A percentile compares a stretch with the other conserved stretches of the same genome.
Conservation (phyloP, 2,329 filamentous ascomycete species). For the Metarhizium guizhouense region DNA sequence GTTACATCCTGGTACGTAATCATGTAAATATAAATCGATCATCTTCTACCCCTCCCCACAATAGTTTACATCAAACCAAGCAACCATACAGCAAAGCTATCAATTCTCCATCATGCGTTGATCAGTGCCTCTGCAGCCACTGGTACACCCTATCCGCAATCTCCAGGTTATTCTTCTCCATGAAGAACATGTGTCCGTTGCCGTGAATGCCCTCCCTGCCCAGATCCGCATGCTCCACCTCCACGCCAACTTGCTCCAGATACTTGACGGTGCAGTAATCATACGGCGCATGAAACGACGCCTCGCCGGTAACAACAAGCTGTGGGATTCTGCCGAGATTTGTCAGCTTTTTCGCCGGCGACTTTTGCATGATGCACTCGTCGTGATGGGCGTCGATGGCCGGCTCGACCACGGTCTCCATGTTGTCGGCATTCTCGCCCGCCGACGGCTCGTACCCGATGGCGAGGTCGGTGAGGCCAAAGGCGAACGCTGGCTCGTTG, state of each 20-base stretch:
- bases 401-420: slow-evolving; percentile 15
- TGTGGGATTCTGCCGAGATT: slow-evolving; percentile 37
- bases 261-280: slow-evolving; percentile 44
- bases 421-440: slow-evolving; percentile 6
- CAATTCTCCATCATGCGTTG: too few species aligned
- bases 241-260: slow-evolving; percentile 36
- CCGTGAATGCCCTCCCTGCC: slow-evolving; percentile 35
- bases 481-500: slow-evolving; percentile 12
- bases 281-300: slow-evolving; percentile 41
- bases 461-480: slow-evolving; percentile 18
- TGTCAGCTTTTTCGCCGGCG: slow-evolving; percentile 26
- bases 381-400: slow-evolving; percentile 16
- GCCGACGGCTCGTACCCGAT: slow-evolving; percentile 20
- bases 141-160: slow-evolving; percentile 12
- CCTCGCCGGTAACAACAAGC: slow-evolving; percentile 37
- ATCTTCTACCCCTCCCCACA: too few species aligned
- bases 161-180: slow-evolving; percentile 32
- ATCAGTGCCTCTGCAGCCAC: slow-evolving; percentile 3
- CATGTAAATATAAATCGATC: too few species aligned
- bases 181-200: slow-evolving; percentile 40
- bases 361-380: slow-evolving; percentile 20
- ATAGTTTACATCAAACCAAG: too few species aligned
- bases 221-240: slow-evolving; percentile 34
- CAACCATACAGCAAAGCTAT: too few species aligned
- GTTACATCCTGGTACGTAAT: too few species aligned